Percentiles rank a stretch among this genome's conserved stretches.
Conservation (phyloP, 2,329 filamentous ascomycete species). For the Penicillium vulpinum region DNA sequence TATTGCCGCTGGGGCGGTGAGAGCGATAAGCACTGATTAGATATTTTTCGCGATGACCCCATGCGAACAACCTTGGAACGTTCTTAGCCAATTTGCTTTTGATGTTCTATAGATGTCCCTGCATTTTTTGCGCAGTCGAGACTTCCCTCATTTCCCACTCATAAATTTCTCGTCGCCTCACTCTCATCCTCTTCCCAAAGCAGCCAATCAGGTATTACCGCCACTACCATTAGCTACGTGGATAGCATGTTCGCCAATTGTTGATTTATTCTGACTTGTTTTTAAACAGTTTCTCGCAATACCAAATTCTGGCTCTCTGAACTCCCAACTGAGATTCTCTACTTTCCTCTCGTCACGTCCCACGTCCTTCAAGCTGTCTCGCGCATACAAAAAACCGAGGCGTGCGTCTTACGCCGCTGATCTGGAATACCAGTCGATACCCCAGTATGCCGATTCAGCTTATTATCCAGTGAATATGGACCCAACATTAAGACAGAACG, state of each 20-base stretch:
- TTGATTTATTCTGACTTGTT: not conserved
- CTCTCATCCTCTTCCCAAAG: not conserved
- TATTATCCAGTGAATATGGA: slow-evolving; percentile 6
- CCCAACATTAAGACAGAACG: not conserved
- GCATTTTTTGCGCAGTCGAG: not conserved
- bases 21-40: slow-evolving; percentile 22
- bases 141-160: not conserved
- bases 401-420: slow-evolving; percentile 10
- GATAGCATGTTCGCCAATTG: not conserved
- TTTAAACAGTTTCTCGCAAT: not conserved
- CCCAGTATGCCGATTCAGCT: slow-evolving; percentile 5
- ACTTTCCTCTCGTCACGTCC: not conserved
- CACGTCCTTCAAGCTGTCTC: slow-evolving; percentile 15
- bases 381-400: slow-evolving; percentile 14
- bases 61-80: not conserved
- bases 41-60: slow-evolving; percentile 16
- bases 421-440: not conserved
- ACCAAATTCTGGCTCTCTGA: not conserved
- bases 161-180: not conserved
- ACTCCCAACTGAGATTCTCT: not conserved
- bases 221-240: not conserved
- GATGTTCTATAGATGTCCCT: slow-evolving; percentile 1
- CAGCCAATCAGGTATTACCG: slow-evolving; percentile 4
- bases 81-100: not conserved
- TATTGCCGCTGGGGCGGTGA: slow-evolving; percentile 34